Base-by-base conservation (phyloP, 139 green algal species). In the Choricystis sp. region DNA sequence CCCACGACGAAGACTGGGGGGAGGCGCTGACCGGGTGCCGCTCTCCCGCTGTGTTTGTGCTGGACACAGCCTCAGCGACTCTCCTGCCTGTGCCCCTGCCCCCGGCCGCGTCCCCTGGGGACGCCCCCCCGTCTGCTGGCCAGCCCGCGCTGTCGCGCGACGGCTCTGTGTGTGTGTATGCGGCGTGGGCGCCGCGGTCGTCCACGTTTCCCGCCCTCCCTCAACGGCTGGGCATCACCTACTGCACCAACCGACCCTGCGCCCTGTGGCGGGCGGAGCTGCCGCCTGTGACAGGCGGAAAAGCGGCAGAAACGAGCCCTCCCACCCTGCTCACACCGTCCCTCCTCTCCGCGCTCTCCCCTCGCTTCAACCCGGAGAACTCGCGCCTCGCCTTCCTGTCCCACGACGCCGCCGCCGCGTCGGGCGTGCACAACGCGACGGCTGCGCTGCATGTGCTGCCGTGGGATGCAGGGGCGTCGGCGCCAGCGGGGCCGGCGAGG, bases 221-320 rank as follows among this genome's bases (percentile, higher is more conserved):
- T 4, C 64, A 73, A 52, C 67, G 71, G 25, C 76, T 96, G 28
- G 90, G 90, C 40, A 85, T 95, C 3, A 78, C 94, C 0, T 90
- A 87, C 72, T 97, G 90, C 76, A 83, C 85, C 69, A 97, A 95
- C 74, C 79, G 89, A 23, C 80, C 81, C 2, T 87, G 81, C 61
- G 30, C 56, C 25, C 56, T 94, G 56, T 77, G 79, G 55, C 75
- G 72, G 24, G 57, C 83, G 30, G 23, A 57, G 31, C 66, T 64
- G 69, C 69, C 63, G 49, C 66, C 66, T 65, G 4, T 23, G 4
- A 58, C 56, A 26, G 58, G 27, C 19, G 31, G 31, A 29, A 30
- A 31, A 28, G 56, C 21, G 3, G 31, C 14, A 28, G 9, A 3
- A 62, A 22, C 30, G 22, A 40, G 29, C 40, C 28, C 29, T 9